Conservation (phyloP, 306 rosid genomes). For the Ochetophila trinervis region DNA sequence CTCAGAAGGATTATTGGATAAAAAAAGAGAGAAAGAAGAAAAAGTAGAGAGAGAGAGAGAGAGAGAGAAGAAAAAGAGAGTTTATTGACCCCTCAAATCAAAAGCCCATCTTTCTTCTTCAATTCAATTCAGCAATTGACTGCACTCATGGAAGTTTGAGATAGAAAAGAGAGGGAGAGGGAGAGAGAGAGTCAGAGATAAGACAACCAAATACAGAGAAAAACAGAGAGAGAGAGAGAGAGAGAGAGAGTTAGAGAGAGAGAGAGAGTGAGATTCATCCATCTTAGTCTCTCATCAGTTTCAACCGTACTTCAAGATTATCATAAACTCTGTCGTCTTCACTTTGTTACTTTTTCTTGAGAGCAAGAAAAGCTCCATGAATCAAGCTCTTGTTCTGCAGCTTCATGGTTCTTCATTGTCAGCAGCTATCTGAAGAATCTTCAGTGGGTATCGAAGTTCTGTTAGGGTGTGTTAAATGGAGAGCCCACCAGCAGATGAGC, state of each 20-base stretch:
- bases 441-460: background rate
- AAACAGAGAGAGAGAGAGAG: conserved; percentile 2
- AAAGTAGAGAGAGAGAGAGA: background rate
- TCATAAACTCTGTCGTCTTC: conserved; percentile 14
- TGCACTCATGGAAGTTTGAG: conserved; percentile 6
- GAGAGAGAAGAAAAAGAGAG: conserved; percentile 7
- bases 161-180: background rate
- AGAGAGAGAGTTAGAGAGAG: conserved; percentile 20
- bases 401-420: conserved; percentile 14
- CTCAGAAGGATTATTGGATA: background rate
- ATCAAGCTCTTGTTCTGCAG: background rate
- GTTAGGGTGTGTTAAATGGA: conserved; percentile 40
- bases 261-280: conserved; percentile 17
- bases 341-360: background rate
- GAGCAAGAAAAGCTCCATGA: conserved; percentile 21
- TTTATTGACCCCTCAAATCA: conserved; percentile 18
- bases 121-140: conserved; percentile 29
- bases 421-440: conserved; percentile 16
- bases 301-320: conserved; percentile 25
- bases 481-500: conserved; percentile 66
- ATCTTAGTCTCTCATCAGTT: conserved; percentile 31
- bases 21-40: background rate
- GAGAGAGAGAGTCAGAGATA: conserved; percentile 24
- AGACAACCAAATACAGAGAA: background rate
- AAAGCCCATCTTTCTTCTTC: conserved; percentile 19